Conservation (phyloP, 2,329 filamentous ascomycete genomes). For the Exutisphaerella laricina region DNA sequence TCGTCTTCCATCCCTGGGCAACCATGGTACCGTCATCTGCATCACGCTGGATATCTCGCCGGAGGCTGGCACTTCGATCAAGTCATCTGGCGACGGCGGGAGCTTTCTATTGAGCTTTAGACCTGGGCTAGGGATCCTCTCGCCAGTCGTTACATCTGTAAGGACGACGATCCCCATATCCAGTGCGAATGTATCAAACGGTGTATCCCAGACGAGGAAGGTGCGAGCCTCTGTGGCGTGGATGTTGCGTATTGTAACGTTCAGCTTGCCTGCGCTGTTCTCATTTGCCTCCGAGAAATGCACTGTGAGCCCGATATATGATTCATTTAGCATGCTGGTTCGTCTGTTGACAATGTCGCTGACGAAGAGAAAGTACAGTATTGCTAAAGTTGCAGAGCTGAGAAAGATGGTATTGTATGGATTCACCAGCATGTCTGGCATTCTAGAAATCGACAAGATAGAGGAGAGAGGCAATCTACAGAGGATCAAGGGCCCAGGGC, state of each 20-base stretch:
- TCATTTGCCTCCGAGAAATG: not conserved
- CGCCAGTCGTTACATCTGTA: slow-evolving; percentile 24
- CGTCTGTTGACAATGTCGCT: too few relatives aligned
- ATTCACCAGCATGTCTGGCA: too few relatives aligned
- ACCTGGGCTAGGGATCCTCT: slow-evolving; percentile 27
- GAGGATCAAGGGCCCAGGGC: too few relatives aligned
- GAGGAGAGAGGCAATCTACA: too few relatives aligned
- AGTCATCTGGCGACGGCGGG: slow-evolving; percentile 33
- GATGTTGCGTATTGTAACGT: not conserved
- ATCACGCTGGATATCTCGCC: too few relatives aligned
- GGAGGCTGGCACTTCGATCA: slow-evolving; percentile 35
- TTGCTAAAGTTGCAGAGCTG: too few relatives aligned
- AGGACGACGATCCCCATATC: slow-evolving; percentile 36
- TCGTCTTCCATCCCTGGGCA: slow-evolving; percentile 33
- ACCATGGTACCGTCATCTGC: too few relatives aligned
- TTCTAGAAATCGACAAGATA: too few relatives aligned
- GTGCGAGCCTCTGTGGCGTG: not conserved
- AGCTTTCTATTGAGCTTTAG: slow-evolving; percentile 36
- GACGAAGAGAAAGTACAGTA: too few relatives aligned
- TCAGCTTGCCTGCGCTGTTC: too few relatives aligned
- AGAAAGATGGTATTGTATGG: too few relatives aligned
- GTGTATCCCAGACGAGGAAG: slow-evolving; percentile 37
- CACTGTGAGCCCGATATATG: not conserved
- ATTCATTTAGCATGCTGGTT: not conserved
- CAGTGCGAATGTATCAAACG: slow-evolving; percentile 34